Evolutionary conservation across 495 filamentous ascomycete genomes (phyloP).

Genomic region (Rostrohypoxylon terebratum): DNA sequence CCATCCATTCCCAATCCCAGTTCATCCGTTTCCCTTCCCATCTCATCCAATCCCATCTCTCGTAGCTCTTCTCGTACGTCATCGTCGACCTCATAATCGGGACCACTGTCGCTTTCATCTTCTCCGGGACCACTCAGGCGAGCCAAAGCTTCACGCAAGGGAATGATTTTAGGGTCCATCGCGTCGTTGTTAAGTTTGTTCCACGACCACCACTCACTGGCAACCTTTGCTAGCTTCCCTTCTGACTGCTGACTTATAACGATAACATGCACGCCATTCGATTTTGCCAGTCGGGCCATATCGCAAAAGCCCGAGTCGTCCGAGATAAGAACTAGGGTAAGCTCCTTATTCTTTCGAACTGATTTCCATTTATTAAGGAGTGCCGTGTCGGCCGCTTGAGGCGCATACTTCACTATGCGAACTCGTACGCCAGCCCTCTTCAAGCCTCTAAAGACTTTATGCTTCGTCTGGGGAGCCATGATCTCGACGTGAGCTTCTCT

Average conservation of each 20-base stretch:
- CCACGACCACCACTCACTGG: slow-evolving; percentile 1
- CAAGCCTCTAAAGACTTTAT: background rate
- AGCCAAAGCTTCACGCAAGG: background rate
- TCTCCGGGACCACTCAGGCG: background rate
- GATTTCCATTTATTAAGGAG: background rate
- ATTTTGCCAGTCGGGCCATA: background rate
- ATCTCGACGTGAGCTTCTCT: background rate
- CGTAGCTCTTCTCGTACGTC: background rate
- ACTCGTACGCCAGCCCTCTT: background rate
- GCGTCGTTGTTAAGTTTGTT: background rate
- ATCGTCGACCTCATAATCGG: background rate
- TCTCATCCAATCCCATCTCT: background rate
- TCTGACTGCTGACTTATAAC: background rate
- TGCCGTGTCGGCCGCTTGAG: background rate
- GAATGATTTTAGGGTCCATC: background rate
- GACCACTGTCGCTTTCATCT: background rate
- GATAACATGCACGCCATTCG: background rate
- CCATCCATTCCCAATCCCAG: background rate
- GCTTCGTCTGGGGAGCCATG: background rate
- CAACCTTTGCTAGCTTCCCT: background rate
- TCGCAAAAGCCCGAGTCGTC: background rate
- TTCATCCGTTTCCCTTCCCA: background rate
- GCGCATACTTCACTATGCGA: background rate
- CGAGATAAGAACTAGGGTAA: slow-evolving; percentile 1
- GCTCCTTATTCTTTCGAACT: background rate